Conservation (phyloP, 371 early-diverging fungal species). For the Syncephalis fuscata region DNA sequence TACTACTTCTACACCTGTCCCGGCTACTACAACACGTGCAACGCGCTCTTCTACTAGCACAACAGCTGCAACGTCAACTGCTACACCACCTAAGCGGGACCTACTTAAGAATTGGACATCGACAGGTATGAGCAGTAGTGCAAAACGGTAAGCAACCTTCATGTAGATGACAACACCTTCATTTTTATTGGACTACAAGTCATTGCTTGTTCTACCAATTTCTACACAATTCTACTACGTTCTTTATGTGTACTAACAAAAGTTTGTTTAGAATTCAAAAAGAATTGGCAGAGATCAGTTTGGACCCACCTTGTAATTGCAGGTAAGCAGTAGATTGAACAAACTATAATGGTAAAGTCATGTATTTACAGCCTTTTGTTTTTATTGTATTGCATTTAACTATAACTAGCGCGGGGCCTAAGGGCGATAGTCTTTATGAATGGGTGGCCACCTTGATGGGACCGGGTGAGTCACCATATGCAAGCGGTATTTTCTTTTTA, state of each 20-base stretch:
- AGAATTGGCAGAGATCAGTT: constrained; percentile 86
- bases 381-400: not conserved
- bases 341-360: too few relatives aligned
- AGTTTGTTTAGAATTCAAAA: constrained; percentile 59
- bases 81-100: not conserved
- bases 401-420: constrained; percentile 72
- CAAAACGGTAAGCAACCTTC: constrained; percentile 6
- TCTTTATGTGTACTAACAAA: not conserved
- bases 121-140: constrained; percentile 6
- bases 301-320: constrained; percentile 91
- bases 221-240: not conserved
- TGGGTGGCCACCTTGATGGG: constrained; percentile 93
- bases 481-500: constrained; percentile 60
- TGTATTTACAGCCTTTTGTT: too few relatives aligned
- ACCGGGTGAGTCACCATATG: constrained; percentile 69
- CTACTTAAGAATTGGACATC: not conserved
- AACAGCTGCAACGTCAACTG: constrained; percentile 1
- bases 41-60: not conserved
- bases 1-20: constrained; percentile 1
- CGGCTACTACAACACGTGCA: not conserved
- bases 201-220: not conserved
- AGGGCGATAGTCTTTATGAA: constrained; percentile 88
- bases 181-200: too few relatives aligned
- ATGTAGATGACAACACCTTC: too few relatives aligned
- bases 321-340: constrained; percentile 36